Percentiles rank a stretch among this genome's conserved stretches.
Conservation (phyloP, 2,329 filamentous ascomycete species). For the Orbilia quercus region DNA sequence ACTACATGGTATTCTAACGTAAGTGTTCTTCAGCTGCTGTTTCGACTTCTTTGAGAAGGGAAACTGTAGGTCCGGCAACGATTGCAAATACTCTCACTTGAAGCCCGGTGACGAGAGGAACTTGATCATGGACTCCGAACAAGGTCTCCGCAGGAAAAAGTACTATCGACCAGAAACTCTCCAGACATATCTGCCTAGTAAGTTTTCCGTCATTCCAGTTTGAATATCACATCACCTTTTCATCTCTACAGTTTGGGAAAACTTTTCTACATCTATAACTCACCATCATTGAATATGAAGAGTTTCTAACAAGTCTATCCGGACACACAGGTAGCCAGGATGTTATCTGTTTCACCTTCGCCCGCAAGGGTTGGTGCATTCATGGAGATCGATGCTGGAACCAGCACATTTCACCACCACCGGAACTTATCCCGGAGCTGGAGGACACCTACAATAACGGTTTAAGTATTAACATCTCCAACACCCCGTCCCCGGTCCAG, state of each 20-base stretch:
- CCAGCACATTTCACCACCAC: constrained; percentile 43
- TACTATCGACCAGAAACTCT: constrained; percentile 53
- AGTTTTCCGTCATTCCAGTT: constrained; percentile 4
- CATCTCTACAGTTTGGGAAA: not conserved
- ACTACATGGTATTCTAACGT: constrained; percentile 23
- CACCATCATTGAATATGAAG: no score
- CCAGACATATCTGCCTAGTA: constrained; percentile 50
- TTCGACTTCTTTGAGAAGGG: constrained; percentile 53
- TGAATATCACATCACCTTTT: not conserved
- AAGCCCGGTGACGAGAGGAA: constrained; percentile 46
- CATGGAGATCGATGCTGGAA: constrained; percentile 55
- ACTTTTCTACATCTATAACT: no score
- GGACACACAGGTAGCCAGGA: constrained; percentile 47
- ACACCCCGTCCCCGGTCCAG: constrained; percentile 46
- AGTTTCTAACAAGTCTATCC: not conserved
- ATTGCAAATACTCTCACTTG: constrained; percentile 54
- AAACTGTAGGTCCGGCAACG: constrained; percentile 45
- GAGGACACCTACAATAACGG: constrained; percentile 3
- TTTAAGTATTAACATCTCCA: constrained; percentile 39
- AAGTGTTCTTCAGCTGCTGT: constrained; percentile 35
- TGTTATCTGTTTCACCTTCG: constrained; percentile 52
- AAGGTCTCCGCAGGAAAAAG: constrained; percentile 49
- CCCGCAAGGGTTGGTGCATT: constrained; percentile 55
- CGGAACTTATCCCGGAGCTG: constrained; percentile 13
- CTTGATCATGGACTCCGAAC: constrained; percentile 54